A percentile compares a stretch with the other conserved stretches of the same genome.
Evolutionary conservation across 768 basidiomycete genomes (phyloP).

Genomic region (Xerocomellus dryophilus): DNA sequence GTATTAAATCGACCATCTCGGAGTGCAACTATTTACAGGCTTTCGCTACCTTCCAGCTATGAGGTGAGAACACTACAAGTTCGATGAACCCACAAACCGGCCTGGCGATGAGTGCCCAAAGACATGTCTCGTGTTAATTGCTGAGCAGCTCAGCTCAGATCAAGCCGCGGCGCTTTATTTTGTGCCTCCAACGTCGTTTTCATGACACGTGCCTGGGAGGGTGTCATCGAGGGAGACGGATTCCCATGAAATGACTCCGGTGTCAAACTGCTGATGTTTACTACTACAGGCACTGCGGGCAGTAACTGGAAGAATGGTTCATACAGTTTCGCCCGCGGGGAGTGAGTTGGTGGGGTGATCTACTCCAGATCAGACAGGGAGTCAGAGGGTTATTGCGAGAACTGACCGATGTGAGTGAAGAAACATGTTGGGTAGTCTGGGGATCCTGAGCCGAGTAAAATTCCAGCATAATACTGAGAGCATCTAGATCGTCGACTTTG

Average conservation of each 20-base stretch:
- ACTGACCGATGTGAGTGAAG: constrained; percentile 50
- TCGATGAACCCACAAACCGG: too few species aligned
- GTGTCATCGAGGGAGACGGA: constrained; percentile 43
- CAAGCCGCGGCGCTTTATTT: constrained; percentile 21
- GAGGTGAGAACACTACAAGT: background rate
- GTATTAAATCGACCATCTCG: background rate
- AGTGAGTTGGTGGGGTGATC: constrained; percentile 48
- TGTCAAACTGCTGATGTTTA: constrained; percentile 43
- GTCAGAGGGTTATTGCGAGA: background rate
- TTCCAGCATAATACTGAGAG: constrained; percentile 63
- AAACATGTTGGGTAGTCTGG: constrained; percentile 48
- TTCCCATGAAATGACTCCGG: constrained; percentile 63
- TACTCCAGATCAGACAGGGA: constrained; percentile 24
- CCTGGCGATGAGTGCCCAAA: background rate
- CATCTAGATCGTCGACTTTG: constrained; percentile 43
- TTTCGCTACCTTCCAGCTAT: background rate
- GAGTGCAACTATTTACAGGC: constrained; percentile 4
- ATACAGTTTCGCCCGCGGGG: constrained; percentile 40
- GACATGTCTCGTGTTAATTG: background rate
- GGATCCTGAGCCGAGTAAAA: constrained; percentile 68
- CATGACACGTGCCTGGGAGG: constrained; percentile 15
- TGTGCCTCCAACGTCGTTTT: constrained; percentile 17
- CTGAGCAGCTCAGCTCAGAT: constrained; percentile 26
- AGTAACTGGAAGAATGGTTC: constrained; percentile 37
- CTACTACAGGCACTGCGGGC: constrained; percentile 19